Evolutionary conservation across 441 rosid genomes (phyloP), one percentile per base, ranked within the genome.

Genomic region (Kokia cookei): DNA sequence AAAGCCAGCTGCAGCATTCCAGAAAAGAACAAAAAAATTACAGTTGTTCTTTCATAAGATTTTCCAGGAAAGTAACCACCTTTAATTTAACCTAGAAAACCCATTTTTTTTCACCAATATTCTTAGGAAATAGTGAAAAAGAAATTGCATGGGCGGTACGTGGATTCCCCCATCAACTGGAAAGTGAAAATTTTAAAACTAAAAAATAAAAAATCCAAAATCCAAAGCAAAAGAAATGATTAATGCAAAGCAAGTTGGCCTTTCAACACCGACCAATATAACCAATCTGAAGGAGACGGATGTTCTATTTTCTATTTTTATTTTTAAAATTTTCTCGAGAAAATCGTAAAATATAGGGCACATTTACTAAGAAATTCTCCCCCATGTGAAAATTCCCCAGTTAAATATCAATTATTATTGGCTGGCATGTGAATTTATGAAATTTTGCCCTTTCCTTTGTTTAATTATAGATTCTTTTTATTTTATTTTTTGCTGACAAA

Each of bases 241-340:
- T 17, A 65, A 66, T 67, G 55, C 69, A 67, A 68, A 59, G 75
- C 76, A 65, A 79, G 67, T 73, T 73, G 79, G 77, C 65, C 17
- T 78, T 37, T 68, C 78, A 80, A 76, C 89, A 85, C 92, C 90
- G 92, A 72, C 90, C 88, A 73, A 65, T 43, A 62, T 73, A 77
- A 81, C 96, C 92, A 89, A 81, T 85, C 77, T 79, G 43, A 76
- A 67, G 72, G 45, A 69, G 90, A 90, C 95, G 90, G 85, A 89
- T 89, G 89, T 91, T 87, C 81, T 78, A 55, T 14, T 45, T 27
- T 60, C 7, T 43, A 37, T 3, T 55, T 55, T 55, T 19, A 19
- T 22, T 19, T 13, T 19, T 3, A 35, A 35, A 35, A 19, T 53
- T 76, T 73, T 82, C 69, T 64, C 61, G 45, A 48, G 42, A 75